phyloP scores from a whole-genome alignment of 2,329 filamentous ascomycete genomes.

The Erysiphe pulchra region DNA sequence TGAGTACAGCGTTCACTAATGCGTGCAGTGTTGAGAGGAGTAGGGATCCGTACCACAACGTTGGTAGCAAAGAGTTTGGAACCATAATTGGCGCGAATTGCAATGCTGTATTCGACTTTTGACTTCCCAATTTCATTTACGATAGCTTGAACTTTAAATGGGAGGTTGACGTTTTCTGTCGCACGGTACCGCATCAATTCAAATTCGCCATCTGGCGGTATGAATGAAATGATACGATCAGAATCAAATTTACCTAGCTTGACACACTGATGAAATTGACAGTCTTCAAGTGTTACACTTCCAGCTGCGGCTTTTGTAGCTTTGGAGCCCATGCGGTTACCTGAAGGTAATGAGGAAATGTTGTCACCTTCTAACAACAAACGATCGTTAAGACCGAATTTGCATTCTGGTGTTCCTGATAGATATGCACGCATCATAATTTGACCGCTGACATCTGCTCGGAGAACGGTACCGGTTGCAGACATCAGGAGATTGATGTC shows the following conservation, averaged over 20 bases:
- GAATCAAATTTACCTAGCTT: conserved; percentile 92
- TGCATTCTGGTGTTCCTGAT: conserved; percentile 89
- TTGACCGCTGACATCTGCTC: conserved; percentile 88
- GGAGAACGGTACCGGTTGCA: conserved; percentile 80
- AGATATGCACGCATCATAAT: conserved; percentile 98
- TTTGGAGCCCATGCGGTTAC: conserved; percentile 58
- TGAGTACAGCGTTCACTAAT: conserved; percentile 84
- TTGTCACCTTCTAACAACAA: conserved; percentile 64
- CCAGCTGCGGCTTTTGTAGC: conserved; percentile 88
- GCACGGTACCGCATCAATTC: conserved; percentile 97
- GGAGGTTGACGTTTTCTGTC: conserved; percentile 93
- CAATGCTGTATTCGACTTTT: conserved; percentile 96
- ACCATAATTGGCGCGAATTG: conserved; percentile 90
- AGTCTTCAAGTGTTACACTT: conserved; percentile 87
- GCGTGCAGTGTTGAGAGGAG: conserved; percentile 82
- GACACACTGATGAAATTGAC: conserved; percentile 97
- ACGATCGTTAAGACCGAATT: conserved; percentile 92
- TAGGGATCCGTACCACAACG: conserved; percentile 80
- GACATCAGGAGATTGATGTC: conserved; percentile 98
- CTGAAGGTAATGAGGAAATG: conserved; percentile 37
- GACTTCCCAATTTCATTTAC: conserved; percentile 93
- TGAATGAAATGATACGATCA: conserved; percentile 89
- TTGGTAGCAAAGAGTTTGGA: conserved; percentile 93
- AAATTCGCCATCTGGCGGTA: conserved; percentile 92
- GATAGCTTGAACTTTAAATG: conserved; percentile 96